Conservation (phyloP, 164 flowering plant genomes). For the Stephania japonica region DNA sequence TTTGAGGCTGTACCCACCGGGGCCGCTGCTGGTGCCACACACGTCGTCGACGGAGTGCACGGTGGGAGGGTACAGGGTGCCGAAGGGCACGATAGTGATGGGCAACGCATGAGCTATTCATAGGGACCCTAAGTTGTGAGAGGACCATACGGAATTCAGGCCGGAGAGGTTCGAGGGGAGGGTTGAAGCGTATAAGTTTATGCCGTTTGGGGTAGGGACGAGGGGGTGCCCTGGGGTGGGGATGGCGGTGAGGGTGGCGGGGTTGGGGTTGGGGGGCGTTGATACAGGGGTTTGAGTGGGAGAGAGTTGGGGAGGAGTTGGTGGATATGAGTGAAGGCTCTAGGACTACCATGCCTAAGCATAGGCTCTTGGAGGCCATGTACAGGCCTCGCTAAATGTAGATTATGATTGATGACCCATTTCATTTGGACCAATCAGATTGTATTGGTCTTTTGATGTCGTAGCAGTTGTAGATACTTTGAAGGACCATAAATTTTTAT, state of each 20-base stretch:
- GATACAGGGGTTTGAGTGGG: conserved; percentile 18
- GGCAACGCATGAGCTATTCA: conserved; percentile 31
- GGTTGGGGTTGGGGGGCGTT: conserved; percentile 7
- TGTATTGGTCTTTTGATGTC: no score
- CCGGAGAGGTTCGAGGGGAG: conserved; percentile 30
- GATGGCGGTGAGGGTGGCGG: conserved; percentile 3
- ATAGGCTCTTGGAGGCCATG: conserved; percentile 11
- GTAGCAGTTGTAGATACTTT: no score
- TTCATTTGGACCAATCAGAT: no score
- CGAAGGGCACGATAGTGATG: conserved; percentile 21
- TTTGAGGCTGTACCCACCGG: conserved; percentile 18
- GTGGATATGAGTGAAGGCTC: conserved; percentile 12
- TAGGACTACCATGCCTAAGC: conserved; percentile 7
- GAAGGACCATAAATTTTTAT: no score
- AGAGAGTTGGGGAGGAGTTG: conserved; percentile 8
- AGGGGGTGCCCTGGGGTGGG: conserved; percentile 3
- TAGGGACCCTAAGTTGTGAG: conserved; percentile 23
- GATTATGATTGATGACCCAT: not conserved
- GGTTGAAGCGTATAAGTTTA: conserved; percentile 1
- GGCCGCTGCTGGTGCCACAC: conserved; percentile 26
- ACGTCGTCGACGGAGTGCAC: conserved; percentile 18
- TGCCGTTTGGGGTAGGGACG: conserved; percentile 12
- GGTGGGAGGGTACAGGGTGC: conserved; percentile 18
- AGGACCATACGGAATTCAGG: conserved; percentile 19
- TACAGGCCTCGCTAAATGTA: not conserved